Percentiles rank a stretch among this genome's conserved stretches.
Evolutionary conservation across 306 rosid species (phyloP).

Genomic region (Prunus armeniaca): DNA sequence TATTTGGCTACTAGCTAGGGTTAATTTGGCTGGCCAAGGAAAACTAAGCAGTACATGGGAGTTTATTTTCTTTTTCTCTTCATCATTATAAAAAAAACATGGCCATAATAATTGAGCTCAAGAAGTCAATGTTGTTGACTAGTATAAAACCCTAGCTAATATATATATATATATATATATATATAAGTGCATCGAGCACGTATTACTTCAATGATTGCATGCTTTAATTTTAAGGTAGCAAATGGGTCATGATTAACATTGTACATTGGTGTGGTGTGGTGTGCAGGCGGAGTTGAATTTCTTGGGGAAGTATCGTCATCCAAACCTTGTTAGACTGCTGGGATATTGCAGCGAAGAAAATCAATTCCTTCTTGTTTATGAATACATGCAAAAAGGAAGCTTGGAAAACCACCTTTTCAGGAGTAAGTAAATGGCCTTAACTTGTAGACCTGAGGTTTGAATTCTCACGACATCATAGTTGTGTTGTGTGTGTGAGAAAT

Average conservation of each 20-base stretch:
- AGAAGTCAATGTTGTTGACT: neutral
- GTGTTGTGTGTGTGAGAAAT: too few relatives aligned
- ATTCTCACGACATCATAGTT: too few relatives aligned
- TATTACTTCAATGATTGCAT: neutral
- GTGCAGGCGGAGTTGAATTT: constrained; percentile 77
- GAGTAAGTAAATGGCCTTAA: constrained; percentile 32
- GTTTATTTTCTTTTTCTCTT: neutral
- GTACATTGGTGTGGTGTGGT: neutral
- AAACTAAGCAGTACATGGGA: neutral
- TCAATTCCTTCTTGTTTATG: constrained; percentile 63
- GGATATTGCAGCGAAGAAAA: constrained; percentile 79
- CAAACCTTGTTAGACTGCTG: constrained; percentile 67
- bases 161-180: neutral
- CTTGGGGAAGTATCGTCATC: constrained; percentile 75
- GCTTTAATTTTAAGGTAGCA: neutral
- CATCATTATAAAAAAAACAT: neutral
- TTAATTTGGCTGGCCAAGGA: too few relatives aligned
- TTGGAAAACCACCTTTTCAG: constrained; percentile 83
- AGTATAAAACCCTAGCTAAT: neutral
- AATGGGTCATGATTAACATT: neutral
- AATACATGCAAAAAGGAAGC: constrained; percentile 78
- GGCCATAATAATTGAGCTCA: neutral
- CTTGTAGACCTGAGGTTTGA: too few relatives aligned
- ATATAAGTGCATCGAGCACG: neutral
- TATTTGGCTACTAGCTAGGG: neutral